Evolutionary conservation across 2,329 filamentous ascomycete genomes (phyloP).

Genomic region (Aureobasidium vineae): DNA sequence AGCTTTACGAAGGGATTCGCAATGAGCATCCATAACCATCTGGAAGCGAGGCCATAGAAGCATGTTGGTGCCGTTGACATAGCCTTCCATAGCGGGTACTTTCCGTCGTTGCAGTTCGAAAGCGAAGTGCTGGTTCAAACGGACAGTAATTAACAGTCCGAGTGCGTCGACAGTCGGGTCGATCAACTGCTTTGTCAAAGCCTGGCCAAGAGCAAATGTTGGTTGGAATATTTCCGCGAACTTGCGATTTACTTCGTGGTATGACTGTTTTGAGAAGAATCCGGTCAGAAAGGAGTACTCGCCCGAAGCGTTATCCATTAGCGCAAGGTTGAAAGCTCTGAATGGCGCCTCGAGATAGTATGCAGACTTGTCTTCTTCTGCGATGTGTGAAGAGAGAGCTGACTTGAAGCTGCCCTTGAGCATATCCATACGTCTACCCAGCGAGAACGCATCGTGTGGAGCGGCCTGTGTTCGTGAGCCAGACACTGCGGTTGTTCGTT

Average conservation of each 20-base stretch:
- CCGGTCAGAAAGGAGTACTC: constrained; percentile 92
- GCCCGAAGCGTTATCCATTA: constrained; percentile 89
- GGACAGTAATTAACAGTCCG: constrained; percentile 84
- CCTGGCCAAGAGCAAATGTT: constrained; percentile 79
- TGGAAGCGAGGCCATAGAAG: constrained; percentile 95
- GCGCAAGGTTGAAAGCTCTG: constrained; percentile 88
- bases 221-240: constrained; percentile 88
- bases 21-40: constrained; percentile 88
- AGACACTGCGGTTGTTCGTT: constrained; percentile 53
- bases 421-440: constrained; percentile 82
- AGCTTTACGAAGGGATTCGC: constrained; percentile 72
- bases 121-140: constrained; percentile 88
- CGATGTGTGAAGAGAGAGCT: constrained; percentile 82
- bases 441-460: constrained; percentile 81
- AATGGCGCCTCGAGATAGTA: constrained; percentile 92
- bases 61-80: constrained; percentile 95
- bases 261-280: constrained; percentile 80
- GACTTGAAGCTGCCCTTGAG: constrained; percentile 70
- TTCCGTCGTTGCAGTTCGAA: constrained; percentile 92
- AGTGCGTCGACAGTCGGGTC: constrained; percentile 78
- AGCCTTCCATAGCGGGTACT: constrained; percentile 82
- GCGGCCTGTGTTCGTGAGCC: constrained; percentile 54
- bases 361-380: constrained; percentile 80
- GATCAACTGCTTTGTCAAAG: constrained; percentile 71
- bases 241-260: constrained; percentile 73